Evolutionary conservation across 116 monocot species (phyloP).

Genomic region (Thalassia testudinum): DNA sequence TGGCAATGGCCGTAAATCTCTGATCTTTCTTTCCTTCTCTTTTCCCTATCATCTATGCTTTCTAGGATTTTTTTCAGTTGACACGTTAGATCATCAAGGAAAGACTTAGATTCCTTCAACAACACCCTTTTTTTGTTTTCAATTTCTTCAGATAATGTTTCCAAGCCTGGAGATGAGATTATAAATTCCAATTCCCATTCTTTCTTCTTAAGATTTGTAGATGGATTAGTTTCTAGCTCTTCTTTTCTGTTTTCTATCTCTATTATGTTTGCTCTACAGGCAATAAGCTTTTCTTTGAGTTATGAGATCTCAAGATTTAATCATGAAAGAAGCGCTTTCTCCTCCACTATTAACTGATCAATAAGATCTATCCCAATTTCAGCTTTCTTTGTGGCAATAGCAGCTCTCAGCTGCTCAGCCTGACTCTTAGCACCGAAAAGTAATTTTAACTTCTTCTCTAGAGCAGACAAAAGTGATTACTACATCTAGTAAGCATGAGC

Average conservation of each 20-base stretch:
- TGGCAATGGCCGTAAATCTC: conserved; percentile 91
- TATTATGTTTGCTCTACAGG: conserved; percentile 62
- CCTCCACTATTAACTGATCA: conserved; percentile 70
- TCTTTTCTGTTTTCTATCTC: conserved; percentile 98
- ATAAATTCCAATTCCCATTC: conserved; percentile 70
- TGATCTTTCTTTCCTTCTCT: conserved; percentile 75
- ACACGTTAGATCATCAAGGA: conserved; percentile 46
- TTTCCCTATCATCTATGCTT: no score
- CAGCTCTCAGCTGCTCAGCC: conserved; percentile 81
- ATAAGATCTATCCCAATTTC: conserved; percentile 98
- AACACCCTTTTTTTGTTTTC: conserved; percentile 61
- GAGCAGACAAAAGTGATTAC: conserved; percentile 43
- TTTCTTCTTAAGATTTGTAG: conserved; percentile 81
- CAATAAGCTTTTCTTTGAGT: conserved; percentile 77
- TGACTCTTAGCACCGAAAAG: conserved; percentile 61
- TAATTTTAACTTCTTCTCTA: conserved; percentile 89
- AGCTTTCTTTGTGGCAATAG: conserved; percentile 84
- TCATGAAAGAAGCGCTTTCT: conserved; percentile 66
- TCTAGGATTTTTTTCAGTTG: conserved; percentile 59
- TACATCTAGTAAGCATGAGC: conserved; percentile 63
- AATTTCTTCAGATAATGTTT: conserved; percentile 33
- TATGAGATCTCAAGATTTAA: conserved; percentile 95
- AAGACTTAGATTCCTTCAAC: conserved; percentile 36
- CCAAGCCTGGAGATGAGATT: conserved; percentile 56
- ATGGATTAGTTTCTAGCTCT: conserved; percentile 86